Evolutionary conservation across 805 yeast species (phyloP).

Genomic region (Candida saitoana): DNA sequence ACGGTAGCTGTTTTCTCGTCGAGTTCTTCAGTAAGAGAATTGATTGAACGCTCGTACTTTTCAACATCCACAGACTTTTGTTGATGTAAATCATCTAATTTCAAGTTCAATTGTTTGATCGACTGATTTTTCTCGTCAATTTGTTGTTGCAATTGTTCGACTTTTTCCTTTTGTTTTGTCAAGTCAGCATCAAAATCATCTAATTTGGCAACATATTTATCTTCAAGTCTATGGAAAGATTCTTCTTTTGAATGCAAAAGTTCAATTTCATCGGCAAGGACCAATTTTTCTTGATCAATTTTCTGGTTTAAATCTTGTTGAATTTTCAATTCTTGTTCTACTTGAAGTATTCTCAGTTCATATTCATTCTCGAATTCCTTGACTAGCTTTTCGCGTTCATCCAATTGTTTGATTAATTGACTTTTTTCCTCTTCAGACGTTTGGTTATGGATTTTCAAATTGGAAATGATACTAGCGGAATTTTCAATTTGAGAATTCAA

Average conservation of each 20-base stretch:
- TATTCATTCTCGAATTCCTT: constrained; percentile 21
- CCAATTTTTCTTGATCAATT: constrained; percentile 17
- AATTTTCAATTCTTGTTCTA: constrained; percentile 10
- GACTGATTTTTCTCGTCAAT: constrained; percentile 4
- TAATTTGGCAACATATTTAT: constrained; percentile 12
- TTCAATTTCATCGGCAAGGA: not conserved
- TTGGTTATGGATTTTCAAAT: constrained; percentile 8
- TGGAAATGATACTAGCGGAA: constrained; percentile 5
- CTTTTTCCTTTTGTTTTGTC: constrained; percentile 6
- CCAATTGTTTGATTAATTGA: constrained; percentile 10
- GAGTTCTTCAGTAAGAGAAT: constrained; percentile 7
- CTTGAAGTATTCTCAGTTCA: constrained; percentile 14
- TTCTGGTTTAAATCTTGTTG: constrained; percentile 10
- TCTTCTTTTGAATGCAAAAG: not conserved
- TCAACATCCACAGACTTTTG: constrained; percentile 9
- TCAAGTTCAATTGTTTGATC: constrained; percentile 5
- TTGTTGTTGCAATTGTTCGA: constrained; percentile 3
- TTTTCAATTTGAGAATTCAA: constrained; percentile 7
- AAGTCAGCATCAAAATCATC: constrained; percentile 7
- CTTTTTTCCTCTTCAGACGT: constrained; percentile 9
- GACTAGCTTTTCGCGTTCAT: constrained; percentile 21
- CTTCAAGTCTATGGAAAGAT: constrained; percentile 7
- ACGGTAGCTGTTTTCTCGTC: constrained; percentile 9
- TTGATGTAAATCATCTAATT: constrained; percentile 9
- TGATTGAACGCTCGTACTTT: constrained; percentile 7